Conservation (phyloP, 1,139 yeast species). For the Candida buenavistaensis region DNA sequence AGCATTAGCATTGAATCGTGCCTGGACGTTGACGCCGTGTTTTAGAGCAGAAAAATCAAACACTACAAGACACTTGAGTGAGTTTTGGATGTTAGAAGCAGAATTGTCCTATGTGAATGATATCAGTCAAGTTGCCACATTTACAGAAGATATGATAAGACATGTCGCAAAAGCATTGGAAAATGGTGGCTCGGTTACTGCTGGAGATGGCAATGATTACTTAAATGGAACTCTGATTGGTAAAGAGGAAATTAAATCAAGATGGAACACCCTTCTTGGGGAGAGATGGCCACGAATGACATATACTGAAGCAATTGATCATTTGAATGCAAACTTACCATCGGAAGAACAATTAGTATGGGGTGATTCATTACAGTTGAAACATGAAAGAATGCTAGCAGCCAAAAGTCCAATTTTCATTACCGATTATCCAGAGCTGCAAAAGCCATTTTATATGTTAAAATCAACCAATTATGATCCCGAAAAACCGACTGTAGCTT, state of each 20-base stretch:
- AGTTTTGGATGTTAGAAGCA: constrained; percentile 98
- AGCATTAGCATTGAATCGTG: constrained; percentile 72
- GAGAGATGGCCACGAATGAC: constrained; percentile 70
- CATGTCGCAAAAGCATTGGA: constrained; percentile 43
- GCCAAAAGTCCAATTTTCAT: constrained; percentile 81
- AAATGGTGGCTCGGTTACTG: constrained; percentile 13
- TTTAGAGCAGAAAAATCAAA: constrained; percentile 93
- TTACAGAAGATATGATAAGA: constrained; percentile 72
- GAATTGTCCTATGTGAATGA: constrained; percentile 70
- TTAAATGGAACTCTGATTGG: constrained; percentile 36
- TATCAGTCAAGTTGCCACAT: constrained; percentile 58
- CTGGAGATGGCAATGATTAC: constrained; percentile 42
- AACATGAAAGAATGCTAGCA: constrained; percentile 91
- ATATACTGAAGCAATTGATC: constrained; percentile 69
- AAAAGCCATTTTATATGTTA: constrained; percentile 92
- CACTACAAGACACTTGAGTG: constrained; percentile 88
- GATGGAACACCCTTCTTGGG: constrained; percentile 35
- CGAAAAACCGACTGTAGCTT: constrained; percentile 68
- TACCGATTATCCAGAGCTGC: constrained; percentile 76
- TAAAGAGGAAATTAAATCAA: constrained; percentile 27
- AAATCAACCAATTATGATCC: constrained; percentile 34
- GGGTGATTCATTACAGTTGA: constrained; percentile 79
- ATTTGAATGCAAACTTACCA: constrained; percentile 25
- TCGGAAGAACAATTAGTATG: constrained; percentile 28
- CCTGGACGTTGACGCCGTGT: constrained; percentile 89